phyloP scores from a whole-genome alignment of 2,329 filamentous ascomycete species.

The Aspergillus pseudotamarii region DNA sequence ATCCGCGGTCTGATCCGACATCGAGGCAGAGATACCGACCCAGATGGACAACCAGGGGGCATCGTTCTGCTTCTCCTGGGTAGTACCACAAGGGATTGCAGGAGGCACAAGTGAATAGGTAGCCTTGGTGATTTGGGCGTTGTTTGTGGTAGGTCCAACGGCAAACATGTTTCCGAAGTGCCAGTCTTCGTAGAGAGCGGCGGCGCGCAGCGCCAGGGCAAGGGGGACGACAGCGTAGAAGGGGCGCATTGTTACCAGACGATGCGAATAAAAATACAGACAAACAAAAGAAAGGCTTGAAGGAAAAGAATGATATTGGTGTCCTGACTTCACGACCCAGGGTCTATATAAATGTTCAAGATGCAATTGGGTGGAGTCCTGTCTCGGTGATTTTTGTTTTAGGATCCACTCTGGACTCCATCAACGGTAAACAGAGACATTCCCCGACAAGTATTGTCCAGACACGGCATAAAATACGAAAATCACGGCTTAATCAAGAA shows the following conservation, averaged over 20 bases:
- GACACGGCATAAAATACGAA: background rate
- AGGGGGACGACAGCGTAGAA: background rate
- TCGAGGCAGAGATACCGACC: conserved; percentile 10
- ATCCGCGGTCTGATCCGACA: conserved; percentile 6
- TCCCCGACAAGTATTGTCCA: background rate
- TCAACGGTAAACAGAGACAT: background rate
- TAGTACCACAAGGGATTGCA: conserved; percentile 4
- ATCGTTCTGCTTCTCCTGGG: background rate
- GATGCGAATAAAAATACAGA: too few species aligned
- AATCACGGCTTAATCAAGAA: background rate
- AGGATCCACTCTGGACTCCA: background rate
- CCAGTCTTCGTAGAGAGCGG: conserved; percentile 13
- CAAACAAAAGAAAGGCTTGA: too few species aligned
- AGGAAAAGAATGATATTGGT: background rate
- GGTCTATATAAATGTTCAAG: background rate
- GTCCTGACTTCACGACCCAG: too few species aligned
- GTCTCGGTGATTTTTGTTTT: background rate
- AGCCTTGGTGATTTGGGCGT: conserved; percentile 13
- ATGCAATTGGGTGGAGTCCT: background rate
- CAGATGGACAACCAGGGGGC: conserved; percentile 13
- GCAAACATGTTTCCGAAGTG: conserved; percentile 13
- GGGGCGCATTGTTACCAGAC: background rate
- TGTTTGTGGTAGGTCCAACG: conserved; percentile 7
- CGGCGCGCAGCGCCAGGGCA: conserved; percentile 9
- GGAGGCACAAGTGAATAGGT: conserved; percentile 12